These are phyloP conservation scores for Rhodotorula babjevae DNA, from an alignment of 768 basidiomycete species.

Conservation along the genomic window DNA sequence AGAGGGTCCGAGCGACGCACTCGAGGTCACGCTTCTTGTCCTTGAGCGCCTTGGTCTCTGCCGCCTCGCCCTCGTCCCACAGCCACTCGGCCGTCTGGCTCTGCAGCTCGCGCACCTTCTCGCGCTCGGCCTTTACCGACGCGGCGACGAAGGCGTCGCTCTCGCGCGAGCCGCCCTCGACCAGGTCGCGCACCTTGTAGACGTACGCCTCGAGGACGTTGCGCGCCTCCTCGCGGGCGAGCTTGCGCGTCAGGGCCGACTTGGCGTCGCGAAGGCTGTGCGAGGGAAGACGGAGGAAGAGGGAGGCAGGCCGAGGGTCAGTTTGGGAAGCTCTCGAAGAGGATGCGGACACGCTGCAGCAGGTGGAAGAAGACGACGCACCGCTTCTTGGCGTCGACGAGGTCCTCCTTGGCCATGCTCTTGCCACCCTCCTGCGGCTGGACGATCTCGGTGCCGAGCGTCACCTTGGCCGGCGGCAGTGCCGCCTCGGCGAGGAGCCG, in stretches of 20 bases:
- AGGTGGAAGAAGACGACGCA: slow-evolving; percentile 48
- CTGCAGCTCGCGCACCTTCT: slow-evolving; percentile 61
- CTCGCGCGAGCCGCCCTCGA: slow-evolving; percentile 49
- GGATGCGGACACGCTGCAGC: background rate
- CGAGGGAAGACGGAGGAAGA: background rate
- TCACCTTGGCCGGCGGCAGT: slow-evolving; percentile 18
- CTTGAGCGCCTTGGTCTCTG: slow-evolving; percentile 67
- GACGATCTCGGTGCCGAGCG: slow-evolving; percentile 4
- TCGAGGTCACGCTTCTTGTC: slow-evolving; percentile 74
- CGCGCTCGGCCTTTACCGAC: slow-evolving; percentile 60
- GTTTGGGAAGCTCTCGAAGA: background rate
- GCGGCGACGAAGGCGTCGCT: slow-evolving; percentile 52
- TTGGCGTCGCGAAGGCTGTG: slow-evolving; percentile 73
- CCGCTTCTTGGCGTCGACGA: slow-evolving; percentile 63
- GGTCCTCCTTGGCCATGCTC: slow-evolving; percentile 66
- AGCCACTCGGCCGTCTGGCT: slow-evolving; percentile 79
- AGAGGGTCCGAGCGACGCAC: slow-evolving; percentile 55
- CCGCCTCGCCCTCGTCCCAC: slow-evolving; percentile 72
- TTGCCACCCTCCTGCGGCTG: slow-evolving; percentile 6
- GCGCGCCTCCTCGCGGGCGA: slow-evolving; percentile 76
- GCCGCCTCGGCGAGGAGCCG: slow-evolving; percentile 52
- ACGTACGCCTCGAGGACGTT: slow-evolving; percentile 88
- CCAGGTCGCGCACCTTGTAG: slow-evolving; percentile 80
- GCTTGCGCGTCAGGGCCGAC: slow-evolving; percentile 67
- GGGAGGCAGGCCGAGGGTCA: background rate